Evolutionary conservation across 2,329 filamentous ascomycete genomes (phyloP).

Genomic region (Mycogone perniciosa): DNA sequence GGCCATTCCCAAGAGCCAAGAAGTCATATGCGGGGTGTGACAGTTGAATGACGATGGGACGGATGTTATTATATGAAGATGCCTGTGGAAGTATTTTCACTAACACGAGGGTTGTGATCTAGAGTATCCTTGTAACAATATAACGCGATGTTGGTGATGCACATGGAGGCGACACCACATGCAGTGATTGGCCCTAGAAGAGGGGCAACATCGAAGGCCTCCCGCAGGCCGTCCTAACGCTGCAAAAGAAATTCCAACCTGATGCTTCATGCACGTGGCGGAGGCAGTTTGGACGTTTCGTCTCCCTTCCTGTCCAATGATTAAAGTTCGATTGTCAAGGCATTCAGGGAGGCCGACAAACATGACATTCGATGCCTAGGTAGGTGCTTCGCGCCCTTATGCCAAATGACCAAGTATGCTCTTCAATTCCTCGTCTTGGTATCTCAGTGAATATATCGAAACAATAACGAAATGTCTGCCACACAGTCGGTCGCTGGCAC

Average conservation of each 20-base stretch:
- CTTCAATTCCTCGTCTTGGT: no score
- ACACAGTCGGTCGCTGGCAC: background rate
- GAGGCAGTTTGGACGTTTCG: no score
- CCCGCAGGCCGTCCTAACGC: background rate
- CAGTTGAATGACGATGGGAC: background rate
- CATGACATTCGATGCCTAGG: no score
- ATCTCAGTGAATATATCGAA: no score
- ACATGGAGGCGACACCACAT: background rate
- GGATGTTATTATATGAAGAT: background rate
- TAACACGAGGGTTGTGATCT: background rate
- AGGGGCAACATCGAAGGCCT: constrained; percentile 1
- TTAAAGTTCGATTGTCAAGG: no score
- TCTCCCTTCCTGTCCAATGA: no score
- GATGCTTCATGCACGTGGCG: no score
- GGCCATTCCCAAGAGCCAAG: background rate
- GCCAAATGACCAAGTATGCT: no score
- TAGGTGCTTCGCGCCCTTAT: no score
- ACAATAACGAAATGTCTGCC: no score
- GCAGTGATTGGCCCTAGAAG: background rate
- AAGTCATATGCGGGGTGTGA: background rate
- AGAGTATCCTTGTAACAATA: background rate
- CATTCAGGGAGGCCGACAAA: no score
- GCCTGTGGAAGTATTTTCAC: background rate
- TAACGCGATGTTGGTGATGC: background rate
- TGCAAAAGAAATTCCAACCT: background rate